Evolutionary conservation across 1,139 yeast species (phyloP).

Genomic region (Candida sanyaensis): DNA sequence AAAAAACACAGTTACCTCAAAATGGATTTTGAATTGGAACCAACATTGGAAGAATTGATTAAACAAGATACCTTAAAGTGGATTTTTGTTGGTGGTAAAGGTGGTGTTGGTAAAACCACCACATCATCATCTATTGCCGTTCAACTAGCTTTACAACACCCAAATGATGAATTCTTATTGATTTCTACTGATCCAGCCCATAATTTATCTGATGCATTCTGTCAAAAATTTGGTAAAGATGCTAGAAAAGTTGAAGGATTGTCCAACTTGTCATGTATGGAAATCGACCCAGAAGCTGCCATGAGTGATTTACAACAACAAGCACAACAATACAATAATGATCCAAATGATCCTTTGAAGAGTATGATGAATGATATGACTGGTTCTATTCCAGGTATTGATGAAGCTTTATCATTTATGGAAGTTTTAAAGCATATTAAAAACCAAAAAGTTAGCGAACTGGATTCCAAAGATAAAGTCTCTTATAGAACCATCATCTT

Average conservation of each 20-base stretch:
- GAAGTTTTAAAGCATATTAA: conserved; percentile 96
- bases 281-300: conserved; percentile 94
- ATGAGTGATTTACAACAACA: conserved; percentile 83
- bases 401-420: conserved; percentile 96
- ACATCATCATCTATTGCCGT: conserved; percentile 95
- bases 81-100: conserved; percentile 99
- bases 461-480: conserved; percentile 25
- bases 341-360: conserved; percentile 60
- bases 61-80: conserved; percentile 77
- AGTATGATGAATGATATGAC: conserved; percentile 89
- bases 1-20: not conserved
- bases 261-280: conserved; percentile 91
- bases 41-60: conserved; percentile 66
- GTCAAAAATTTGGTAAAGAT: conserved; percentile 96
- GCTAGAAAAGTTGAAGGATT: conserved; percentile 92
- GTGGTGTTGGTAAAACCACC: conserved; percentile 98
- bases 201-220: conserved; percentile 94
- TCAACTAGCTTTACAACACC: conserved; percentile 81
- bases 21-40: conserved; percentile 58
- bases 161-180: conserved; percentile 76
- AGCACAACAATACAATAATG: conserved; percentile 55
- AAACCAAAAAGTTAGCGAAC: conserved; percentile 51
- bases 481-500: conserved; percentile 85
- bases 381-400: conserved; percentile 95
- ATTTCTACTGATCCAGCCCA: conserved; percentile 99